phyloP scores from a whole-genome alignment of 495 filamentous ascomycete genomes.

The Hypoxylon subgilvum region DNA sequence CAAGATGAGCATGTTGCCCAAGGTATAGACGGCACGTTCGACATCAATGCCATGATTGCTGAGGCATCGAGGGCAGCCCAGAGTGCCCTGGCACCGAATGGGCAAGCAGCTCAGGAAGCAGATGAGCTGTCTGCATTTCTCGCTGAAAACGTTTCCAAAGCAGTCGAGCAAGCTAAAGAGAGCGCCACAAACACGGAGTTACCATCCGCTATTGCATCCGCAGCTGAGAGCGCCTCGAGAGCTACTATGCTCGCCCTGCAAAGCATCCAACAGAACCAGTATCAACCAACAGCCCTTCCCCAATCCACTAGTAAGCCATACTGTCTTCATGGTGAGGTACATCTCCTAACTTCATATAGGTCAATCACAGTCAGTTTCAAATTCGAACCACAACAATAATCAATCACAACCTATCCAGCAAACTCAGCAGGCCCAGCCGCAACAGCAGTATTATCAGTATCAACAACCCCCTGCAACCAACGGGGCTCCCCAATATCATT shows the following conservation, averaged over 20 bases:
- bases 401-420: constrained; percentile 42
- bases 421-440: constrained; percentile 26
- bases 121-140: constrained; percentile 43
- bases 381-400: constrained; percentile 39
- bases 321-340: neutral
- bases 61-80: constrained; percentile 43
- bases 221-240: constrained; percentile 41
- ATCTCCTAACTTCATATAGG: constrained; percentile 11
- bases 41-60: constrained; percentile 43
- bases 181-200: constrained; percentile 30
- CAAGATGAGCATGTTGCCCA: constrained; percentile 19
- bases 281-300: constrained; percentile 43
- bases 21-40: constrained; percentile 28
- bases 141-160: constrained; percentile 42
- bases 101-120: constrained; percentile 24
- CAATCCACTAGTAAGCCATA: constrained; percentile 39
- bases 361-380: constrained; percentile 6
- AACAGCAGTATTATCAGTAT: constrained; percentile 35
- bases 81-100: constrained; percentile 18
- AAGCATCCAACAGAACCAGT: constrained; percentile 43
- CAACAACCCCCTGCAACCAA: constrained; percentile 29
- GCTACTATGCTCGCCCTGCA: constrained; percentile 42
- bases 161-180: constrained; percentile 42
- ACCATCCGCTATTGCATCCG: constrained; percentile 42
- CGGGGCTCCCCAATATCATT: constrained; percentile 33